Evolutionary conservation across 192 early-diverging fungal genomes (phyloP), one percentile per base, ranked within the genome.

Genomic region (Glomus cerebriforme): DNA sequence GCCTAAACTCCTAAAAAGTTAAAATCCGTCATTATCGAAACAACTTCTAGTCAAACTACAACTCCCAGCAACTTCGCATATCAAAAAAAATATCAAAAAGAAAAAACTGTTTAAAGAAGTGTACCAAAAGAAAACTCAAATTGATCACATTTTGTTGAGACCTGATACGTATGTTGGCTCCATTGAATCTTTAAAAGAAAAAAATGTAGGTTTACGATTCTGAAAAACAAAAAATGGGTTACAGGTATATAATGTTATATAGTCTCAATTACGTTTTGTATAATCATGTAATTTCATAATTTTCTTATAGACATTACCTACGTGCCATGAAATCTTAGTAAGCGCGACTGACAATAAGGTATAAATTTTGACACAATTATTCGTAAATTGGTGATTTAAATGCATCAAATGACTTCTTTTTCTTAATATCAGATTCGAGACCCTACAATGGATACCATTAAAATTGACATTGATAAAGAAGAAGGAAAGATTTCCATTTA

Each of bases 111-210:
- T n/a, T 45, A 92, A 95, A 81, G 91, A 98, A 79, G 96, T 95
- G 26, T 99, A 98, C 84, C 93, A 98, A 82, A 97, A 97, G 79
- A 97, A 97, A 80, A 92, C 95, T 0, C 98, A 96, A 47, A 80
- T 98, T 27, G 97, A 99, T 85, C 98, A 99, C 79, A 96, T 99
- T 66, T 83, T 99, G 32, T 88, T 97, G 54, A 91, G 96, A 27
- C 97, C 96, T 3, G 98, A 99, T 81, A 97, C 96, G 0, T 99
- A 99, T 86, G 97, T 99, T 80, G 98, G 98, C 17, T 95, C 95
- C 1, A 89, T 93, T 26, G 96, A 98, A 82, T 87, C 90, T 54
- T 90, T 92, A 65, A 90, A 92, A 24, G 85, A 87, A 59, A 82
- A n/a, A 89, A 29, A 87, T 97, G 87, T 99, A 97, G 98, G 90